These are phyloP conservation scores for Huntiella decipiens DNA, from an alignment of 2,329 filamentous ascomycete genomes.

Conservation along the genomic window DNA sequence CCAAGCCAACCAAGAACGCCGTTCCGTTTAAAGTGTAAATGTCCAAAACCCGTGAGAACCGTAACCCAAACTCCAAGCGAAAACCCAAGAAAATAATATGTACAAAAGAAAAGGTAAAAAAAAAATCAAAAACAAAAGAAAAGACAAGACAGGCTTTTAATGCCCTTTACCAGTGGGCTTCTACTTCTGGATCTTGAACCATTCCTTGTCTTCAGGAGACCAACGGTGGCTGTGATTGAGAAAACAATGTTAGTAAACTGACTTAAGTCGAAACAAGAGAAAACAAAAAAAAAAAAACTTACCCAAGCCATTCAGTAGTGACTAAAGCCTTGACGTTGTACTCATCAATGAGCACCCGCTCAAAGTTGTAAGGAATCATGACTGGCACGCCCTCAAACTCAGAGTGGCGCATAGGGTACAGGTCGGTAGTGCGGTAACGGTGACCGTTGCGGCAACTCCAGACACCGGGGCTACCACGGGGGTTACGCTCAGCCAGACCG, in stretches of 20 bases:
- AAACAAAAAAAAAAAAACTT: constrained; percentile 18
- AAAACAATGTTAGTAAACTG: constrained; percentile 2
- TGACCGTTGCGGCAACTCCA: constrained; percentile 72
- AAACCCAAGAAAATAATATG: background rate
- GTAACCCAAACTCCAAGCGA: background rate
- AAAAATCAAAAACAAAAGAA: background rate
- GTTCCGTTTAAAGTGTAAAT: too few species aligned
- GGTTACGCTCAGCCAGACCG: constrained; percentile 48
- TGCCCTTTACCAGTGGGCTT: background rate
- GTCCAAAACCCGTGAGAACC: too few species aligned
- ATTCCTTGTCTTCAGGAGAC: constrained; percentile 37
- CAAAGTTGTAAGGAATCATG: constrained; percentile 49
- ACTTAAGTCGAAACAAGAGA: background rate
- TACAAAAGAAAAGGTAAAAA: background rate
- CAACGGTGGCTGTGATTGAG: constrained; percentile 34
- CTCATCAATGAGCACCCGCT: constrained; percentile 45
- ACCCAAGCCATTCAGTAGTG: constrained; percentile 42
- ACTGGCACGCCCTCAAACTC: constrained; percentile 57
- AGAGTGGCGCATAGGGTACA: constrained; percentile 57
- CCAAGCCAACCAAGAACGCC: background rate
- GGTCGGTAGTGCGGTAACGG: constrained; percentile 46
- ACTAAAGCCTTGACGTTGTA: constrained; percentile 44
- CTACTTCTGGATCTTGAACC: constrained; percentile 27
- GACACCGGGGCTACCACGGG: constrained; percentile 37
- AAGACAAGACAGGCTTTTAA: background rate